Base-by-base conservation (phyloP, 176 grass and related monocot genomes). In the Hordeum vulgare region DNA sequence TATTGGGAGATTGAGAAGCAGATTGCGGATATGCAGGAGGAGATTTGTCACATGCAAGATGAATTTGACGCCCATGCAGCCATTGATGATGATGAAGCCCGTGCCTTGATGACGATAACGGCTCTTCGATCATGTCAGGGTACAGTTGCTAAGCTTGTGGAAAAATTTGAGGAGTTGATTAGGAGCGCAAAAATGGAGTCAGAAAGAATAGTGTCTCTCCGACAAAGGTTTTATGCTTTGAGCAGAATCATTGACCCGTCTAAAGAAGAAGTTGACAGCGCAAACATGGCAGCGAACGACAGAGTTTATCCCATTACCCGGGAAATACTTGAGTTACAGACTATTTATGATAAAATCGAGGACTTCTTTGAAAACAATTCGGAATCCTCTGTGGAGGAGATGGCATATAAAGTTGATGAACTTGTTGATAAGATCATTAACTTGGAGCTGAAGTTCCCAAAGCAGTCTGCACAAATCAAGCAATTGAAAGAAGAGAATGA, bases 1-100 rank as follows among this genome's bases (percentile, higher is more conserved):
- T 97, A 88, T 39, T 77, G 92, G 90, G 88, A 89, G 29, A 89
- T 97, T 6, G 92, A 94, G 70, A 94, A 90, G 83, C 84, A 91
- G 75, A 86, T 97, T 47, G 70, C 88, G 6, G 88, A 93, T 41
- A 88, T 78, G 42, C 88, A 97, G 51, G 88, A 93, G 61, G 75
- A 93, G 41, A 77, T 94, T 31, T 92, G 84, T 51, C 69, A 67
- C 35, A 84, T 97, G 42, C 90, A 94, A 78, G 88, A 94, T 73
- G 81, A 81, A 53, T 94, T 87, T 59, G 84, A 88, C 61, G 84
- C 64, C 3, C 83, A 83, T 82, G 86, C 84, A 17, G 51, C 86
- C 59, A 92, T 94, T 3, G 71, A 88, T 29, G 95, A 94, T 40
- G 86, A 84, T 85, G 92, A 97, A 70, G 88, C 92, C 36, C 88